Evolutionary conservation across 371 early-diverging fungal species (phyloP).

Genomic region (Lichtheimia ramosa): DNA sequence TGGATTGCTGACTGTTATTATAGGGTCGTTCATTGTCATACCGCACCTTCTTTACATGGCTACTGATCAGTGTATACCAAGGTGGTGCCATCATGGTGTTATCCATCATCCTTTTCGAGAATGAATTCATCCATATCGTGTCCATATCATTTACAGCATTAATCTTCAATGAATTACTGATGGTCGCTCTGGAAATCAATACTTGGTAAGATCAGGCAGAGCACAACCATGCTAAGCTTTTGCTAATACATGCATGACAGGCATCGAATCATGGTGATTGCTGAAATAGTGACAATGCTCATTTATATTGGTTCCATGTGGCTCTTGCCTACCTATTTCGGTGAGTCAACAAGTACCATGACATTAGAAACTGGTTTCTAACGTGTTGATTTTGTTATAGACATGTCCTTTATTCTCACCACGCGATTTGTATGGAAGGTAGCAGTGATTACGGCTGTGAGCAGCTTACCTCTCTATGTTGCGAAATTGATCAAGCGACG

Average conservation of each 20-base stretch:
- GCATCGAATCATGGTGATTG: slow-evolving; percentile 84
- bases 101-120: slow-evolving; percentile 91
- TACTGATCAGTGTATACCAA: slow-evolving; percentile 96
- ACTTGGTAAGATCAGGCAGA: slow-evolving; percentile 64
- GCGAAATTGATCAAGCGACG: slow-evolving; percentile 69
- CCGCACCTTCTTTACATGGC: slow-evolving; percentile 95
- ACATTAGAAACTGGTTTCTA: too few relatives aligned
- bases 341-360: slow-evolving; percentile 41
- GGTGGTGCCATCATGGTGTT: slow-evolving; percentile 96
- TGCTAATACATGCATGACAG: slow-evolving; percentile 20
- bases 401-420: slow-evolving; percentile 84
- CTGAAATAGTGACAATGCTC: slow-evolving; percentile 79
- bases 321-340: slow-evolving; percentile 88
- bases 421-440: slow-evolving; percentile 88
- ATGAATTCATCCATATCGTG: slow-evolving; percentile 95
- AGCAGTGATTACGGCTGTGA: slow-evolving; percentile 85
- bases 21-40: slow-evolving; percentile 87
- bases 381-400: slow-evolving; percentile 32
- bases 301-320: slow-evolving; percentile 90
- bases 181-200: slow-evolving; percentile 94
- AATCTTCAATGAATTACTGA: slow-evolving; percentile 97
- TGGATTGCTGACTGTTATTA: neutral
- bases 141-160: slow-evolving; percentile 97
- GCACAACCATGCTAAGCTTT: neutral
- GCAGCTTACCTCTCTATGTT: slow-evolving; percentile 82